phyloP scores from a whole-genome alignment of 1,284 basidiomycete genomes.

The Pascua sp. region DNA sequence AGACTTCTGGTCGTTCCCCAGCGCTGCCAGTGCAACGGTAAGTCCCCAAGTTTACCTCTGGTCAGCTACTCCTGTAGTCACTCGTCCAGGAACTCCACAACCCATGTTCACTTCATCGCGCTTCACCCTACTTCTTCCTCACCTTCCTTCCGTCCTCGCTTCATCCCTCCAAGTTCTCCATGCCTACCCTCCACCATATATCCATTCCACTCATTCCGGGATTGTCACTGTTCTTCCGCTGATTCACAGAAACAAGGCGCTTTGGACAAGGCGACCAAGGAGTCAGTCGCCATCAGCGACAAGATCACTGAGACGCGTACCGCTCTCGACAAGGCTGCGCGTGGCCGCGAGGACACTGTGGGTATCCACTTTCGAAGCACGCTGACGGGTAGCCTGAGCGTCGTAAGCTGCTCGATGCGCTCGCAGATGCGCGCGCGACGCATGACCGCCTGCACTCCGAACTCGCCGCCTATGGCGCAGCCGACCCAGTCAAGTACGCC shows the following conservation, averaged over 20 bases:
- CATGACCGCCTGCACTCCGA: conserved; percentile 54
- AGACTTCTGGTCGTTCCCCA: conserved; percentile 93
- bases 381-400: conserved; percentile 57
- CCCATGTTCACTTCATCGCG: too few species aligned
- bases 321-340: conserved; percentile 55
- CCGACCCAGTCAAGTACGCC: conserved; percentile 74
- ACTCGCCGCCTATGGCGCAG: conserved; percentile 65
- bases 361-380: conserved; percentile 24
- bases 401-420: conserved; percentile 51
- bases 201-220: not conserved
- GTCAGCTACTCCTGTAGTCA: not conserved
- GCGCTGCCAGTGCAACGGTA: conserved; percentile 73
- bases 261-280: conserved; percentile 58
- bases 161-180: too few species aligned
- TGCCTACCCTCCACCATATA: too few species aligned
- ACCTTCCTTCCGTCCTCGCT: too few species aligned
- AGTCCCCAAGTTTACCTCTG: conserved; percentile 18
- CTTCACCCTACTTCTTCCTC: too few species aligned
- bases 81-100: too few species aligned
- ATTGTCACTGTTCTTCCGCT: not conserved
- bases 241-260: conserved; percentile 50
- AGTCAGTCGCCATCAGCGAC: conserved; percentile 51
- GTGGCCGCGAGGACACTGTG: conserved; percentile 64
- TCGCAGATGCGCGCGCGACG: conserved; percentile 34
- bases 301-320: conserved; percentile 39